Percentiles rank a stretch among this genome's conserved stretches.
Evolutionary conservation across 176 grass and related monocot species (phyloP).

Genomic region (Thalia dealbata): DNA sequence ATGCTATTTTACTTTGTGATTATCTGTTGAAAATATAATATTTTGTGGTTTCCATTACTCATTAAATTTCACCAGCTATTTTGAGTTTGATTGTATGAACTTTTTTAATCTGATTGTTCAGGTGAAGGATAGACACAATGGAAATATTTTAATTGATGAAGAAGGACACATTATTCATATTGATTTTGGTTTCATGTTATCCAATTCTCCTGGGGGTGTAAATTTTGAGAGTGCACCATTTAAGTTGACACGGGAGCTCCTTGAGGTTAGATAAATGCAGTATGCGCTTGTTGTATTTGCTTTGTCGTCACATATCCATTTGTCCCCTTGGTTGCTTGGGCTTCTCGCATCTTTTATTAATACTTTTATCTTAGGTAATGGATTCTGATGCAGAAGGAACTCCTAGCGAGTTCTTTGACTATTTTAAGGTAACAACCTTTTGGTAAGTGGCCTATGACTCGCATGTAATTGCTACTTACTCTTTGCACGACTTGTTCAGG

Average conservation of each 20-base stretch:
- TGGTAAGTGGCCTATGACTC: conserved; percentile 7
- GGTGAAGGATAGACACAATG: conserved; percentile 96
- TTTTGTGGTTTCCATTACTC: no score
- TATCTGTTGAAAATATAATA: background rate
- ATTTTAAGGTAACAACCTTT: conserved; percentile 71
- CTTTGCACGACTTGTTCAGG: conserved; percentile 35
- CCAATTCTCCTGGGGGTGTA: conserved; percentile 94
- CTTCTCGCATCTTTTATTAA: background rate
- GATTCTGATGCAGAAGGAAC: conserved; percentile 99
- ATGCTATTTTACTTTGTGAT: background rate
- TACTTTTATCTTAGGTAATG: conserved; percentile 64
- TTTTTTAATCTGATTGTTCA: conserved; percentile 26
- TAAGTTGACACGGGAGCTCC: conserved; percentile 93
- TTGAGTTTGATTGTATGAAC: background rate
- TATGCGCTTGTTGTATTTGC: background rate
- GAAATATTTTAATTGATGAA: conserved; percentile 92
- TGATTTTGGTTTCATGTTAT: conserved; percentile 99
- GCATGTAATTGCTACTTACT: conserved; percentile 13
- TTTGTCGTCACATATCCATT: background rate
- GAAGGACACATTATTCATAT: conserved; percentile 99
- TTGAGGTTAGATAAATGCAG: conserved; percentile 59
- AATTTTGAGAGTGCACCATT: conserved; percentile 99
- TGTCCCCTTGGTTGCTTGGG: background rate
- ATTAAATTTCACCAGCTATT: background rate
- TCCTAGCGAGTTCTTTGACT: conserved; percentile 96